A percentile compares a stretch with the other conserved stretches of the same genome.
Conservation (phyloP, 306 rosid genomes). For the Gastrolobium villosum region DNA sequence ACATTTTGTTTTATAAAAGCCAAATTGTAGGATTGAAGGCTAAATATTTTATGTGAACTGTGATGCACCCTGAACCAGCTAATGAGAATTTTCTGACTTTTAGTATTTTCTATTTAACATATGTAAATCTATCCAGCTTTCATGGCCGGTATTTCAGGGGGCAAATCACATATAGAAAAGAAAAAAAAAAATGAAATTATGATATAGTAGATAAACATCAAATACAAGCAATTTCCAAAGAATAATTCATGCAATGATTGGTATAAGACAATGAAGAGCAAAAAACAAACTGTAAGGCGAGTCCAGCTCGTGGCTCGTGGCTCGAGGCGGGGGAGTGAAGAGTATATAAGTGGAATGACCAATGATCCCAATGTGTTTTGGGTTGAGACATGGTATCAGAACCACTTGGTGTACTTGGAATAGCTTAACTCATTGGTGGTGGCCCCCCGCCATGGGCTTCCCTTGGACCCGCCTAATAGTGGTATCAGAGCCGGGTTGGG, state of each 20-base stretch:
- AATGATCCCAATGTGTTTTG: too few relatives aligned
- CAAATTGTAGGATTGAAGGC: background rate
- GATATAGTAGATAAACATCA: background rate
- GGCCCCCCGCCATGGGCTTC: too few relatives aligned
- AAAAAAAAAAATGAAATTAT: background rate
- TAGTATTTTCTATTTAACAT: background rate
- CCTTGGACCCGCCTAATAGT: too few relatives aligned
- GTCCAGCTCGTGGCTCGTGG: too few relatives aligned
- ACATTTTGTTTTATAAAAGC: slow-evolving; percentile 17
- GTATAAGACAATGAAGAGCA: slow-evolving; percentile 6
- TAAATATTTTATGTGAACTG: slow-evolving; percentile 22
- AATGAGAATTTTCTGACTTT: background rate
- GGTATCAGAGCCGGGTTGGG: too few relatives aligned
- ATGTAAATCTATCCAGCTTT: slow-evolving; percentile 22
- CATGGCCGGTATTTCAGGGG: background rate
- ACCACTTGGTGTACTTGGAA: too few relatives aligned
- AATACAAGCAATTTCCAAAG: background rate
- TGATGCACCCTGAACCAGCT: slow-evolving; percentile 35
- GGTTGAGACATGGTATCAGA: too few relatives aligned
- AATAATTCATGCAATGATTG: slow-evolving; percentile 32
- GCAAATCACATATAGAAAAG: background rate
- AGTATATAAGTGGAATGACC: too few relatives aligned
- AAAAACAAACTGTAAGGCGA: too few relatives aligned
- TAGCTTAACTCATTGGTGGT: too few relatives aligned
- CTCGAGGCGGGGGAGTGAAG: too few relatives aligned